Conservation (phyloP, 768 basidiomycete genomes). For the Porphyrellus cyaneotinctus region DNA sequence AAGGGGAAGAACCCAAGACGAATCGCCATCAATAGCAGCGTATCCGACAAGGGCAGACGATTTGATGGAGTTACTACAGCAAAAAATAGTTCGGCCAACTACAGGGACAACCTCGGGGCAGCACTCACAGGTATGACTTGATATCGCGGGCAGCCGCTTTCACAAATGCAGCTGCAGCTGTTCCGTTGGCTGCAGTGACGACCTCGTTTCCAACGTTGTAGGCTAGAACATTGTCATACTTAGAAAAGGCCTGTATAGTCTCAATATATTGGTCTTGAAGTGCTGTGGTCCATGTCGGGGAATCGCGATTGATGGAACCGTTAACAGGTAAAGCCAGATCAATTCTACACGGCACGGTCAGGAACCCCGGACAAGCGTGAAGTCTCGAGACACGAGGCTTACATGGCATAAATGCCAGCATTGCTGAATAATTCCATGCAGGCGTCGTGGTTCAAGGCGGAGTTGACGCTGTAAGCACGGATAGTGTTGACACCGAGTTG, state of each 20-base stretch:
- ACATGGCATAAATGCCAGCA: conserved; percentile 91
- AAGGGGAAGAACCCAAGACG: conserved; percentile 57
- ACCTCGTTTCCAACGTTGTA: conserved; percentile 90
- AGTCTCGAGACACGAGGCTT: conserved; percentile 26
- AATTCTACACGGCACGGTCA: conserved; percentile 49
- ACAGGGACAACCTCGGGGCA: neutral
- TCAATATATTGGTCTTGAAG: conserved; percentile 72
- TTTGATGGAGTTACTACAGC: conserved; percentile 53
- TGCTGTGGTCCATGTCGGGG: conserved; percentile 78
- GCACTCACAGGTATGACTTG: conserved; percentile 76
- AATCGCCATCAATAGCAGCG: conserved; percentile 73
- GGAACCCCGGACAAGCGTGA: conserved; percentile 1
- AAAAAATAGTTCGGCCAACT: neutral
- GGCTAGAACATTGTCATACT: conserved; percentile 87
- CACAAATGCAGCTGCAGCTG: conserved; percentile 70
- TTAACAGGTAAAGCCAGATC: conserved; percentile 83
- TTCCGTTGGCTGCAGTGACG: conserved; percentile 49
- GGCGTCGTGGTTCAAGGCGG: conserved; percentile 75
- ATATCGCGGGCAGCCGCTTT: conserved; percentile 90
- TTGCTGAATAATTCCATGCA: conserved; percentile 77
- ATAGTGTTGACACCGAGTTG: conserved; percentile 77
- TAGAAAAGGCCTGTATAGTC: conserved; percentile 75
- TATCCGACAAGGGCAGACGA: conserved; percentile 76
- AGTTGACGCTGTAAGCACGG: conserved; percentile 83
- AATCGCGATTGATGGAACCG: conserved; percentile 72